These are phyloP conservation scores for Phanerochaete sordida DNA, from an alignment of 768 basidiomycete genomes.

Conservation along the genomic window DNA sequence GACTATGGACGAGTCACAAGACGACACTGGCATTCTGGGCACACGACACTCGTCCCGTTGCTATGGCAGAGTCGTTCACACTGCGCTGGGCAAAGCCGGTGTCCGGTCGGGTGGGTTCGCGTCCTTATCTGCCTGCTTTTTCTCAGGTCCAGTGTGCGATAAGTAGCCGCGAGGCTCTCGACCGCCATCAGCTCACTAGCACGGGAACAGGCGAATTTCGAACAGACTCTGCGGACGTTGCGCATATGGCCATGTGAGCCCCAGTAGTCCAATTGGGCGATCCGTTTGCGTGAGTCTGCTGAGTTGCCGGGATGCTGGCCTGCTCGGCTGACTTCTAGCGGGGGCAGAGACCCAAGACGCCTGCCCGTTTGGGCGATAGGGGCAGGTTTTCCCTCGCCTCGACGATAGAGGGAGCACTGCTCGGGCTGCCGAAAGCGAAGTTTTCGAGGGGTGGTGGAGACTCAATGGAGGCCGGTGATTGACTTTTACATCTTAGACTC, in stretches of 20 bases:
- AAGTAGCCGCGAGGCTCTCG: not conserved
- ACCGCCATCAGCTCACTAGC: not conserved
- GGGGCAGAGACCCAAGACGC: not conserved
- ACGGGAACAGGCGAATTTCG: not conserved
- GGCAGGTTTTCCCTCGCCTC: not conserved
- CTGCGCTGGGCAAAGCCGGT: not conserved
- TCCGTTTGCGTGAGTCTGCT: not conserved
- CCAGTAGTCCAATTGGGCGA: not conserved
- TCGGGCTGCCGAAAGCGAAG: not conserved
- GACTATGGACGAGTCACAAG: no score
- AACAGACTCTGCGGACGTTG: not conserved
- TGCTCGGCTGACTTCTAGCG: not conserved
- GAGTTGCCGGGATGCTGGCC: not conserved
- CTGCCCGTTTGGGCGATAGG: not conserved
- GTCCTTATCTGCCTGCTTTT: not conserved
- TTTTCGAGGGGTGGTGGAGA: not conserved
- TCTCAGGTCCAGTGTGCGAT: not conserved
- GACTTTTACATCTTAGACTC: not conserved
- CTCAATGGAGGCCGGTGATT: not conserved
- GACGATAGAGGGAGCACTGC: not conserved
- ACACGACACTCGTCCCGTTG: not conserved
- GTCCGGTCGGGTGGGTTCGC: not conserved
- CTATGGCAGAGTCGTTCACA: not conserved
- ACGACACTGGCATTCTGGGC: not conserved
- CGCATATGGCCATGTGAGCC: not conserved